A percentile compares a stretch with the other conserved stretches of the same genome.
Evolutionary conservation across 495 filamentous ascomycete genomes (phyloP).

Genomic region (Penicillium lividum): DNA sequence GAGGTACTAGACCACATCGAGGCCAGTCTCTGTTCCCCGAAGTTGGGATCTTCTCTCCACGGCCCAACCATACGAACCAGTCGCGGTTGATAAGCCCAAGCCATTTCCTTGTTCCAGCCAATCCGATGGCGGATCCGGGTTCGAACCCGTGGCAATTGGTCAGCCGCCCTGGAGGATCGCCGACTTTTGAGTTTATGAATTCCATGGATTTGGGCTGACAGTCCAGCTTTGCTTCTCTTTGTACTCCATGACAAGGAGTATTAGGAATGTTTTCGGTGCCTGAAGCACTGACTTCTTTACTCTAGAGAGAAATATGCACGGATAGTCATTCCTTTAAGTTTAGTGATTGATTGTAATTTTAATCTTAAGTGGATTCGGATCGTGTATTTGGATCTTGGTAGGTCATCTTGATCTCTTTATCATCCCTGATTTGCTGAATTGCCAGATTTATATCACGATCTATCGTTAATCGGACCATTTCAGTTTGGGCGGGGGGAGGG

Average conservation of each 20-base stretch:
- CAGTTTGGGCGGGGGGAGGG: slow-evolving; percentile 5
- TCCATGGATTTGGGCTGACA: slow-evolving; percentile 14
- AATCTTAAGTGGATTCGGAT: neutral
- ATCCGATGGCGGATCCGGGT: slow-evolving; percentile 17
- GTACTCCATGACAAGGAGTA: neutral
- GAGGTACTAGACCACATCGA: slow-evolving; percentile 17
- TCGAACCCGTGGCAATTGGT: slow-evolving; percentile 26
- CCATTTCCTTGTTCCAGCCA: slow-evolving; percentile 25
- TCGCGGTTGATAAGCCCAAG: slow-evolving; percentile 31
- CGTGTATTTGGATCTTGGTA: neutral
- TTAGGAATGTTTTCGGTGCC: neutral
- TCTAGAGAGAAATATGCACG: neutral
- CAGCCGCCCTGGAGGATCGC: slow-evolving; percentile 27
- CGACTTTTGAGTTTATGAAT: slow-evolving; percentile 26
- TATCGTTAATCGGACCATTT: slow-evolving; percentile 2
- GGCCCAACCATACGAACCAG: slow-evolving; percentile 30
- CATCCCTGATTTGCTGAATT: neutral
- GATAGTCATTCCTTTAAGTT: neutral
- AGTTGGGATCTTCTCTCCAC: slow-evolving; percentile 25
- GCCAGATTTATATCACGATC: neutral
- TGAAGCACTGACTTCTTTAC: neutral
- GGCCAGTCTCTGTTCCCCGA: slow-evolving; percentile 14
- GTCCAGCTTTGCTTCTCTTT: slow-evolving; percentile 1
- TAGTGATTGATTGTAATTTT: too few relatives aligned
- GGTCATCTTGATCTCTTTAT: too few relatives aligned